A percentile compares a stretch with the other conserved stretches of the same genome.
These are phyloP conservation scores for Yamadazyma songkhlaensis DNA, from an alignment of 1,139 yeast genomes.

Conservation along the genomic window DNA sequence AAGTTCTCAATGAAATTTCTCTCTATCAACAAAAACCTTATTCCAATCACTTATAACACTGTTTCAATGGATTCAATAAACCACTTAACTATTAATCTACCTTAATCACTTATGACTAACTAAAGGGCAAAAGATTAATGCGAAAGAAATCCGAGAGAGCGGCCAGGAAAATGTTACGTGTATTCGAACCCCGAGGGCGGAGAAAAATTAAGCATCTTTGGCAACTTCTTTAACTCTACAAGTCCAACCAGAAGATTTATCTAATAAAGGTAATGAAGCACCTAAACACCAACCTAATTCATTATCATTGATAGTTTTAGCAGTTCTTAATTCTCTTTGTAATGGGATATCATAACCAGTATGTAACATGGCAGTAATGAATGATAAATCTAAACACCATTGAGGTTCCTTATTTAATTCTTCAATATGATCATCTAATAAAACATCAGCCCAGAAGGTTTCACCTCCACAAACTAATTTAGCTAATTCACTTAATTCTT, in stretches of 20 bases:
- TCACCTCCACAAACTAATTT: conserved; percentile 83
- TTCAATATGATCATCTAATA: conserved; percentile 61
- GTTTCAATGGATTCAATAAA: too few species aligned
- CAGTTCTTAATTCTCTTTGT: conserved; percentile 85
- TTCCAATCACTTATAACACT: too few species aligned
- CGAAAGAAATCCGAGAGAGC: background rate
- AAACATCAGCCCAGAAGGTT: conserved; percentile 62
- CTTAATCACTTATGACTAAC: background rate
- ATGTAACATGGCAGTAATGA: conserved; percentile 85
- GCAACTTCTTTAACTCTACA: conserved; percentile 45
- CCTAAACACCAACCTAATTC: conserved; percentile 99
- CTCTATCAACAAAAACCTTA: too few species aligned
- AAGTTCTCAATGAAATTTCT: too few species aligned
- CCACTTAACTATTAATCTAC: too few species aligned
- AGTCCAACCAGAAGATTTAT: conserved; percentile 64
- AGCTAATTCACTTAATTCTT: conserved; percentile 80
- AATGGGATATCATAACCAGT: conserved; percentile 95
- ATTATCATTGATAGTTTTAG: conserved; percentile 80
- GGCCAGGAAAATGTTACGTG: background rate
- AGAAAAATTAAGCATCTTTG: background rate
- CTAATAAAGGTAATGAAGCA: conserved; percentile 88
- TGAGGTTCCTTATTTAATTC: conserved; percentile 76
- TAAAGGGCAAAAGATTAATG: background rate
- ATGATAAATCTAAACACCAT: conserved; percentile 91
- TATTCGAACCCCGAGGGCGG: too few species aligned